Evolutionary conservation across 2,329 filamentous ascomycete species (phyloP).

Genomic region (Xylaria sp.): DNA sequence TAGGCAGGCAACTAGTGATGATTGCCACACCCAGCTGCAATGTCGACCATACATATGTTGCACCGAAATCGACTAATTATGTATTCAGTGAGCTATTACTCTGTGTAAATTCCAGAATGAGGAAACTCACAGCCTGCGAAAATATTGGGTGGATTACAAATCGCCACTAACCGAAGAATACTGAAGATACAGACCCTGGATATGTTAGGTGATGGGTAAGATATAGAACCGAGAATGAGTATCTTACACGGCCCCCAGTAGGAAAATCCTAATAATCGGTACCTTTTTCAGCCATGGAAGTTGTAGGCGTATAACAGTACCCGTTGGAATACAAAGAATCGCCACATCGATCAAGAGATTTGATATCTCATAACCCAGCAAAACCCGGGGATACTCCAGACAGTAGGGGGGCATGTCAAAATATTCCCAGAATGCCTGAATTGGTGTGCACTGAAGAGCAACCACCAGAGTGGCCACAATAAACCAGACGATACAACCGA

Average conservation of each 20-base stretch:
- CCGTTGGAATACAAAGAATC: slow-evolving; percentile 29
- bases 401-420: slow-evolving; percentile 18
- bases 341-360: slow-evolving; percentile 34
- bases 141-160: slow-evolving; percentile 26
- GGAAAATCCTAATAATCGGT: slow-evolving; percentile 15
- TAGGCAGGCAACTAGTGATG: slow-evolving; percentile 33
- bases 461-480: slow-evolving; percentile 18
- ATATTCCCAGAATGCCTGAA: slow-evolving; percentile 26
- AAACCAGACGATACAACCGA: slow-evolving; percentile 26
- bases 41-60: slow-evolving; percentile 16
- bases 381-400: slow-evolving; percentile 12
- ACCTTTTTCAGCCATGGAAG: slow-evolving; percentile 23
- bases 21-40: slow-evolving; percentile 29
- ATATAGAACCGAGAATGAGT: neutral
- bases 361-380: slow-evolving; percentile 30
- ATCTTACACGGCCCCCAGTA: slow-evolving; percentile 28
- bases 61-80: slow-evolving; percentile 28
- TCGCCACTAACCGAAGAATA: slow-evolving; percentile 26
- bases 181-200: slow-evolving; percentile 30
- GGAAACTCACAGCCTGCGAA: slow-evolving; percentile 17
- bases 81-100: neutral
- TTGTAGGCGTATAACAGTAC: slow-evolving; percentile 17
- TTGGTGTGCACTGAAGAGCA: slow-evolving; percentile 20
- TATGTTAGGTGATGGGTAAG: neutral
- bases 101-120: too few species aligned